Conservation (phyloP, 768 basidiomycete genomes). For the Asterophora lycoperdoides region DNA sequence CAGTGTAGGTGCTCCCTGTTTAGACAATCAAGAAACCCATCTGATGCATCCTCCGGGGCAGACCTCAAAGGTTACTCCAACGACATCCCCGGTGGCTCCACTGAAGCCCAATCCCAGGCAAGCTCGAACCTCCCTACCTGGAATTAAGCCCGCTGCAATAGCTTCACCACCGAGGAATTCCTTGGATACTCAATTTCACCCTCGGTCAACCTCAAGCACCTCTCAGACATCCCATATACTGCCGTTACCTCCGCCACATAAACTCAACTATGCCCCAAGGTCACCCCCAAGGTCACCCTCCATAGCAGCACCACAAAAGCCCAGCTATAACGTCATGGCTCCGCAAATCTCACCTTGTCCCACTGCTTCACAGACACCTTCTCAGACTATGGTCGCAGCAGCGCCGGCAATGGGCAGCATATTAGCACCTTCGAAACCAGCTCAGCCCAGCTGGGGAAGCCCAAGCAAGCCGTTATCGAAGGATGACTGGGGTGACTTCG, state of each 20-base stretch:
- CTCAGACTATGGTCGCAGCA: slow-evolving; percentile 18
- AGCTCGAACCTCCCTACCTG: slow-evolving; percentile 37
- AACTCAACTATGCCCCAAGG: background rate
- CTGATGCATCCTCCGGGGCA: background rate
- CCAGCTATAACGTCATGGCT: slow-evolving; percentile 29
- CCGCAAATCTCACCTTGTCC: slow-evolving; percentile 9
- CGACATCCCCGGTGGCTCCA: slow-evolving; percentile 16
- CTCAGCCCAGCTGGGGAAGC: slow-evolving; percentile 43
- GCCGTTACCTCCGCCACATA: slow-evolving; percentile 6
- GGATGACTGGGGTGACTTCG: slow-evolving; percentile 79
- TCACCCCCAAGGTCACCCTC: too few relatives aligned
- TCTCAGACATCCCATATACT: slow-evolving; percentile 10
- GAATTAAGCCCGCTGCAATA: slow-evolving; percentile 28
- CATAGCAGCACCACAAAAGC: slow-evolving; percentile 8
- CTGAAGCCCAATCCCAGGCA: slow-evolving; percentile 24
- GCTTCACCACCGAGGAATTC: slow-evolving; percentile 5
- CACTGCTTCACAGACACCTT: slow-evolving; percentile 4
- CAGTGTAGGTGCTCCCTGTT: slow-evolving; percentile 16
- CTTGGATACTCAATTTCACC: slow-evolving; percentile 4
- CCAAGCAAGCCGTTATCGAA: slow-evolving; percentile 48
- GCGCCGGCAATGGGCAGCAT: slow-evolving; percentile 42
- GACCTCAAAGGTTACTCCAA: slow-evolving; percentile 21
- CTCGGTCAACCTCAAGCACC: slow-evolving; percentile 3
- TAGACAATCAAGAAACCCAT: background rate
- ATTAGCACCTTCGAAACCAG: slow-evolving; percentile 60